Conservation (phyloP, 1,284 basidiomycete species). For the Ustilago hordei region DNA sequence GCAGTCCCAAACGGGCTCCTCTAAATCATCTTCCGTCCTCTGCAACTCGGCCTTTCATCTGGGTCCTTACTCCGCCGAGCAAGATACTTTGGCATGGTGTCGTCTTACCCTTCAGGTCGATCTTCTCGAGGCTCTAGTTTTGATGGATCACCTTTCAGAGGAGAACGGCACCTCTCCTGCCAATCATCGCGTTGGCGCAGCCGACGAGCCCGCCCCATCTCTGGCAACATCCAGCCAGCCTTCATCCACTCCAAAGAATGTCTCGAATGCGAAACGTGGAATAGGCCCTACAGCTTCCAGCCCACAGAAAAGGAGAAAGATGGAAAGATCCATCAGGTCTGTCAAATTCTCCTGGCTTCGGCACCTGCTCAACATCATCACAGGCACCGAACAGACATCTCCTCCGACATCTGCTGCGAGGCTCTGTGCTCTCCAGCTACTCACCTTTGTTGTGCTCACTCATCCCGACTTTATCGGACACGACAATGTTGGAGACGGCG, state of each 20-base stretch:
- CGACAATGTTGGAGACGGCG: background rate
- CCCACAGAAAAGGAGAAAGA: conserved; percentile 28
- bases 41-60: conserved; percentile 23
- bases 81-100: conserved; percentile 29
- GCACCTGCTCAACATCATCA: conserved; percentile 16
- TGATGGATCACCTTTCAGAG: background rate
- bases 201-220: background rate
- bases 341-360: background rate
- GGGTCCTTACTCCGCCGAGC: conserved; percentile 18
- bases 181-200: background rate
- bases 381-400: background rate
- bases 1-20: background rate
- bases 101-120: conserved; percentile 28
- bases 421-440: conserved; percentile 29
- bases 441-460: conserved; percentile 21
- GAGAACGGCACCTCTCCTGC: background rate
- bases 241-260: background rate
- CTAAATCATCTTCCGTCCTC: background rate
- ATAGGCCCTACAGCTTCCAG: conserved; percentile 4
- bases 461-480: conserved; percentile 16
- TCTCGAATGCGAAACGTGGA: conserved; percentile 25
- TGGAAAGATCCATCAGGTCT: background rate
- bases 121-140: conserved; percentile 21
- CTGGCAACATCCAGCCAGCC: conserved; percentile 9
- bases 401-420: conserved; percentile 3